Conservation (phyloP, 495 filamentous ascomycete genomes). For the Hypoxylon cercidicola region DNA sequence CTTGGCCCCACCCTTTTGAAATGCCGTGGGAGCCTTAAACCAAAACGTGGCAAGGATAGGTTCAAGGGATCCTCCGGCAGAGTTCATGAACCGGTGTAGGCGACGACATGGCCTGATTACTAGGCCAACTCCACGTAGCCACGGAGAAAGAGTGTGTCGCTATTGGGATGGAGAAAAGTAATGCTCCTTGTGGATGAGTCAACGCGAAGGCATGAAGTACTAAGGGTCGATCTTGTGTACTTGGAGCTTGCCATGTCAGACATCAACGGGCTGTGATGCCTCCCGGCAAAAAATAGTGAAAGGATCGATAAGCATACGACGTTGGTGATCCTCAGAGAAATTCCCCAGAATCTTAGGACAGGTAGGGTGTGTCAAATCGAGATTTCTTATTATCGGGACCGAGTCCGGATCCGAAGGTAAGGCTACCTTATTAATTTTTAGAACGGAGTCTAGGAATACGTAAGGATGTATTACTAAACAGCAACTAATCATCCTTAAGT, state of each 20-base stretch:
- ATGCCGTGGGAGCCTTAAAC: constrained; percentile 6
- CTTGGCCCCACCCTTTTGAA: constrained; percentile 6
- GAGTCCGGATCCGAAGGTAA: constrained; percentile 9
- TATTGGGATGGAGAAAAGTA: neutral
- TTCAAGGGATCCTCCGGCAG: constrained; percentile 10
- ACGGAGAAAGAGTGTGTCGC: constrained; percentile 3
- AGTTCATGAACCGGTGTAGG: constrained; percentile 4
- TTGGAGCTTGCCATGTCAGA: constrained; percentile 10
- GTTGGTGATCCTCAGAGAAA: constrained; percentile 7
- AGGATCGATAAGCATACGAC: constrained; percentile 36
- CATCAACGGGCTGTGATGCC: neutral
- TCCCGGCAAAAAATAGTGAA: constrained; percentile 21
- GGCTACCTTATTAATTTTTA: neutral
- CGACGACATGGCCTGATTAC: neutral
- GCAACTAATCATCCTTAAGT: neutral
- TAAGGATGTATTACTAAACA: neutral
- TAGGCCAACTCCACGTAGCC: neutral
- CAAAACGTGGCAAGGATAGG: constrained; percentile 8
- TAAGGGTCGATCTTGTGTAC: constrained; percentile 10
- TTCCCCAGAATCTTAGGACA: constrained; percentile 8
- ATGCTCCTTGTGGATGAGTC: constrained; percentile 17
- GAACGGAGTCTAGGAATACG: neutral
- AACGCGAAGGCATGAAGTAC: constrained; percentile 7
- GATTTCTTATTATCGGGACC: constrained; percentile 32
- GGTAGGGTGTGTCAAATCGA: neutral